Percentiles rank a stretch among this genome's conserved stretches.
Conservation (phyloP, 1,139 yeast genomes). For the Hansenula lynferdii region DNA sequence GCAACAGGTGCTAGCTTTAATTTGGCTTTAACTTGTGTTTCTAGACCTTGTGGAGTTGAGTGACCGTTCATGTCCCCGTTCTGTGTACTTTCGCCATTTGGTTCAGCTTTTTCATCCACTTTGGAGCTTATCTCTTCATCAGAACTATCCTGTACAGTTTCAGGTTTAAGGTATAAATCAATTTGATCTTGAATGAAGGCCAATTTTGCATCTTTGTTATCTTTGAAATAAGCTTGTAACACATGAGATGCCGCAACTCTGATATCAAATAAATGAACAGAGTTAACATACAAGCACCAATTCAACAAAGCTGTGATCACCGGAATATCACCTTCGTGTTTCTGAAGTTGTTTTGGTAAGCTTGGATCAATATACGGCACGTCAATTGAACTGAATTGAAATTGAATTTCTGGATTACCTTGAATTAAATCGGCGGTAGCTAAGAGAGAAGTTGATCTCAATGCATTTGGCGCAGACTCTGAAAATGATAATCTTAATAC, state of each 20-base stretch:
- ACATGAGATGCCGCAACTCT: slow-evolving; percentile 68
- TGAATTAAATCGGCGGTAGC: slow-evolving; percentile 76
- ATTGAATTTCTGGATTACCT: slow-evolving; percentile 59
- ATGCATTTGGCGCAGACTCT: slow-evolving; percentile 51
- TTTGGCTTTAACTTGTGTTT: background rate
- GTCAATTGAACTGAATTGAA: slow-evolving; percentile 71
- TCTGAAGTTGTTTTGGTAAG: slow-evolving; percentile 36
- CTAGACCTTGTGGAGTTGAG: no score
- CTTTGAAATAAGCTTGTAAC: slow-evolving; percentile 62
- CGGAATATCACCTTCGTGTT: slow-evolving; percentile 37
- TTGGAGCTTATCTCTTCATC: no score
- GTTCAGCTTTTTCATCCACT: background rate
- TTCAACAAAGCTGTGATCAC: slow-evolving; percentile 71
- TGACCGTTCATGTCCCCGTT: no score
- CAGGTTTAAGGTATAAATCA: no score
- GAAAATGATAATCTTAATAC: slow-evolving; percentile 69
- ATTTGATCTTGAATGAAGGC: slow-evolving; percentile 66
- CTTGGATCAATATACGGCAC: slow-evolving; percentile 90
- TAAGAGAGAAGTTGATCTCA: slow-evolving; percentile 63
- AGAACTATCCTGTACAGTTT: no score
- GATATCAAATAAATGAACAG: slow-evolving; percentile 80
- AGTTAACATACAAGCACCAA: slow-evolving; percentile 76
- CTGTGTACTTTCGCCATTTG: background rate
- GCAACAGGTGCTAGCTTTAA: slow-evolving; percentile 22
- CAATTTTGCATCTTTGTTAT: slow-evolving; percentile 56